These are phyloP conservation scores for Metschnikowia colocasiae DNA, from an alignment of 805 yeast species.

Conservation along the genomic window DNA sequence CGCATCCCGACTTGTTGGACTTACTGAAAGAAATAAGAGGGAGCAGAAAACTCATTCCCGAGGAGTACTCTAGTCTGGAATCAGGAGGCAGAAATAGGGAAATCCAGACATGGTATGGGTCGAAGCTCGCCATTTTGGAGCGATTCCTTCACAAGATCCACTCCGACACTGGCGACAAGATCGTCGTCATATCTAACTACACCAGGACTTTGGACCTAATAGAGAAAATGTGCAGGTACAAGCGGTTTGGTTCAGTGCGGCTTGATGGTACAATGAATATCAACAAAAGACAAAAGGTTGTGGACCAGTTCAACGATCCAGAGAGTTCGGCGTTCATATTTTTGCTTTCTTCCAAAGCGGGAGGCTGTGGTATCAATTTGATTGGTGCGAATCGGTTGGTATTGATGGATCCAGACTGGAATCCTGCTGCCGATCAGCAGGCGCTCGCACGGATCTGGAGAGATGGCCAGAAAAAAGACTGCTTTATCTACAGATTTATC, in stretches of 20 bases:
- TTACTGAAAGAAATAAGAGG: slow-evolving; percentile 79
- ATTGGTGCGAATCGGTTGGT: slow-evolving; percentile 94
- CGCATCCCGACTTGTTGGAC: slow-evolving; percentile 83
- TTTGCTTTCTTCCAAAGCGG: slow-evolving; percentile 90
- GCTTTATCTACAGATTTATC: slow-evolving; percentile 90
- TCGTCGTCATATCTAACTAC: slow-evolving; percentile 90
- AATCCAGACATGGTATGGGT: slow-evolving; percentile 77
- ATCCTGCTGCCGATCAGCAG: slow-evolving; percentile 97
- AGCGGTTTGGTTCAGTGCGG: slow-evolving; percentile 72
- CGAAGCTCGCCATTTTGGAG: slow-evolving; percentile 81
- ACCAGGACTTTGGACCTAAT: slow-evolving; percentile 91
- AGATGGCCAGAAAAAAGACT: slow-evolving; percentile 97
- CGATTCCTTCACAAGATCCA: slow-evolving; percentile 76
- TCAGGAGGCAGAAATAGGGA: slow-evolving; percentile 62
- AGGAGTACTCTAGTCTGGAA: slow-evolving; percentile 50
- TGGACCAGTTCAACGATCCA: slow-evolving; percentile 88
- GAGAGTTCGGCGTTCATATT: slow-evolving; percentile 85
- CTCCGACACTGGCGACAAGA: slow-evolving; percentile 85
- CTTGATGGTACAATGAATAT: slow-evolving; percentile 92
- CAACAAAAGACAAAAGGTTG: slow-evolving; percentile 87
- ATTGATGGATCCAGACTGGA: slow-evolving; percentile 92
- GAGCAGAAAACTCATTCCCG: slow-evolving; percentile 61
- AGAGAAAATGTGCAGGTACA: slow-evolving; percentile 76
- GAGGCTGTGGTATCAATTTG: slow-evolving; percentile 97
- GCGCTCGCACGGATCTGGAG: slow-evolving; percentile 98